Base-by-base conservation (phyloP, 2,329 filamentous ascomycete genomes). In the Fonsecaea pugnacius region DNA sequence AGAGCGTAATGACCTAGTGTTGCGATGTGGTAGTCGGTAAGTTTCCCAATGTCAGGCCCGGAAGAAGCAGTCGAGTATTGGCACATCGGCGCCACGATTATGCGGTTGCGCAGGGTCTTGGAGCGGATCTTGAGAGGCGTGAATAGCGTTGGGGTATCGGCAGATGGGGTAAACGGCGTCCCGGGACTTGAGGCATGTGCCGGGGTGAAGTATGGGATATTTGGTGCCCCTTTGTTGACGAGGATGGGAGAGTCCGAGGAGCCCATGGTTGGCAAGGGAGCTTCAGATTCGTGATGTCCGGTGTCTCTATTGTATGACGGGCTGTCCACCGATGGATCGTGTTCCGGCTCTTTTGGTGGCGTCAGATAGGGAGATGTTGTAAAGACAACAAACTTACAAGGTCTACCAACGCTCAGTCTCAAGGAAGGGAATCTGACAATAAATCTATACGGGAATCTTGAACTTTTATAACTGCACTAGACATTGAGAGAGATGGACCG, bases 41-140 rank as follows among this genome's bases (percentile, higher is more conserved):
- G 72, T 67, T 76, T 73, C 16, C 80, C 80, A 6, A 78, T 72
- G 36, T 78, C 70, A n/a, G 76, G 62, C 9, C 69, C 69, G 16
- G 33, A 51, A 3, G 70, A 30, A 3, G 67, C 69, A 3, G 64
- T 74, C 4, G 78, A 79, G 69, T 78, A 81, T 70, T 80, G 84
- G 76, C 86, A 88, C 85, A 88, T 87, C 62, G 86, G 86, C 58
- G 83, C 69, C 5, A 81, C 55, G 57, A 78, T 81, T 72, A 87
- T 80, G 62, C 86, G 84, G 76, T 88, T 87, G 65, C 79, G 77
- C 27, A 87, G 76, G 43, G 78, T 80, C 61, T 86, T 70, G 65
- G 77, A 79, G 60, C 85, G 83, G 70, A 86, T 83, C 62, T 75
- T 79, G 67, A 87, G 76, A 10, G 86, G 86, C 2, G 58, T 67